These are phyloP conservation scores for Zymoseptoria crescenta DNA, from an alignment of 2,329 filamentous ascomycete species.

Conservation along the genomic window DNA sequence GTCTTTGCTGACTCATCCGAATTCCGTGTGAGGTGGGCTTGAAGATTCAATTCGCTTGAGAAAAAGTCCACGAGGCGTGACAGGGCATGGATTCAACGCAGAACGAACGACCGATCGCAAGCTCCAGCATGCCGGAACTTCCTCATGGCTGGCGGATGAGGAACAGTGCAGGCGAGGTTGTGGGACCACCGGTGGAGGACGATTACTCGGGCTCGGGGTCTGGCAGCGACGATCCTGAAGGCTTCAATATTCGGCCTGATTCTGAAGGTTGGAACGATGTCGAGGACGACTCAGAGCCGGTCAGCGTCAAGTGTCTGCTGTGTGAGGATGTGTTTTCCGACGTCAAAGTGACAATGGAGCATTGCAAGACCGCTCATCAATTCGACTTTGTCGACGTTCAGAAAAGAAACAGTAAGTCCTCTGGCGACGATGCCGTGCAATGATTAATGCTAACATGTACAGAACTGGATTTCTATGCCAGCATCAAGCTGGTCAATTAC, in stretches of 20 bases:
- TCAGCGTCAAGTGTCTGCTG: constrained; percentile 35
- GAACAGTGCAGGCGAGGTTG: constrained; percentile 16
- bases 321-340: constrained; percentile 30
- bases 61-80: background rate
- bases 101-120: background rate
- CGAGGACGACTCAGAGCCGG: constrained; percentile 33
- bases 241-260: constrained; percentile 25
- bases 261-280: constrained; percentile 40
- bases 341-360: constrained; percentile 31
- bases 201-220: constrained; percentile 15
- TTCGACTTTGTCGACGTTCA: constrained; percentile 35
- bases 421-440: background rate
- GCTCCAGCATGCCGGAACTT: constrained; percentile 13
- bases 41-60: background rate
- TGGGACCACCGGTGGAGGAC: constrained; percentile 18
- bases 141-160: constrained; percentile 22
- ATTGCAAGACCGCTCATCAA: constrained; percentile 30
- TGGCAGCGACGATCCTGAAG: constrained; percentile 14
- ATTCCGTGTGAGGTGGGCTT: background rate
- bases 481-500: constrained; percentile 43
- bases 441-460: background rate
- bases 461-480: constrained; percentile 40
- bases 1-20: background rate
- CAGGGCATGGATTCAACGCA: background rate
- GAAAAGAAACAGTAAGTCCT: constrained; percentile 30